Evolutionary conservation across 441 rosid species (phyloP).

Genomic region (Jatropha multifida): DNA sequence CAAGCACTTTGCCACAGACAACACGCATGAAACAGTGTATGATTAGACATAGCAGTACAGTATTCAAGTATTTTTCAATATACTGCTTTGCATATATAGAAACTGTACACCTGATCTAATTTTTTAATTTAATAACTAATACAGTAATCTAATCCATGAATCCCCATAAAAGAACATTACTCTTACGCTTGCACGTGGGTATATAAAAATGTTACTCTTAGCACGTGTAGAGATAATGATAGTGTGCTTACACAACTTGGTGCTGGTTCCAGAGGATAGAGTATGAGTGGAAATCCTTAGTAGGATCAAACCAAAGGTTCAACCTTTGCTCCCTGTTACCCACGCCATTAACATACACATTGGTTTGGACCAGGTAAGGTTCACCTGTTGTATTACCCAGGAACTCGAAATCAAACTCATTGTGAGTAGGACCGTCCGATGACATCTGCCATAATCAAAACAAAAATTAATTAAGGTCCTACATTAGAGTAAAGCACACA

Average conservation of each 20-base stretch:
- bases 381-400: conserved; percentile 91
- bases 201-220: background rate
- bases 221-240: background rate
- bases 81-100: too few species aligned
- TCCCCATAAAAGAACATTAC: too few species aligned
- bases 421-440: conserved; percentile 86
- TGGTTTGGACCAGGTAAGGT: conserved; percentile 86
- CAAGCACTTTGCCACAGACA: too few species aligned
- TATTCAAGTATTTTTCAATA: too few species aligned
- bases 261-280: conserved; percentile 83
- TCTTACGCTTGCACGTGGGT: background rate
- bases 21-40: too few species aligned
- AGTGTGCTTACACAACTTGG: conserved; percentile 72
- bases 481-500: background rate
- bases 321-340: conserved; percentile 95
- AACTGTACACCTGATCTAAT: too few species aligned
- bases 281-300: conserved; percentile 84
- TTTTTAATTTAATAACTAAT: too few species aligned
- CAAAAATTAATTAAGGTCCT: background rate
- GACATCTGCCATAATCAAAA: conserved; percentile 65
- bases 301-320: conserved; percentile 94
- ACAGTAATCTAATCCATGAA: too few species aligned
- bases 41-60: too few species aligned
- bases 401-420: conserved; percentile 96
- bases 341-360: conserved; percentile 80